phyloP scores from a whole-genome alignment of 2,329 filamentous ascomycete genomes.

The Helotiales sp. region DNA sequence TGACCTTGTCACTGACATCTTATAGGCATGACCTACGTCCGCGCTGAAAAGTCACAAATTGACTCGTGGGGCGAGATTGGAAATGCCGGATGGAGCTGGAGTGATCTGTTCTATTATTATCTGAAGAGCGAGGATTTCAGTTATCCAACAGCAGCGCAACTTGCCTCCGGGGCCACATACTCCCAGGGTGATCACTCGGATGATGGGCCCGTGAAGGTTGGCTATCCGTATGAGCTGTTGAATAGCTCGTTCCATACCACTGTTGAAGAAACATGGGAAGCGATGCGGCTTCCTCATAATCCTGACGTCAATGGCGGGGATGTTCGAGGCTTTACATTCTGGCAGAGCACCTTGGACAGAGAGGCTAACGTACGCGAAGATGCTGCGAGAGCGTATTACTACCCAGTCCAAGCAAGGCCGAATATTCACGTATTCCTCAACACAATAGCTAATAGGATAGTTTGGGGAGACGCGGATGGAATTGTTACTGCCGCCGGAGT shows the following conservation, averaged over 20 bases:
- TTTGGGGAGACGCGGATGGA: neutral
- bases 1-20: neutral
- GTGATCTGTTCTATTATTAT: conserved; percentile 43
- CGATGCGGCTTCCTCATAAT: neutral
- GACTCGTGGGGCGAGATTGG: conserved; percentile 45
- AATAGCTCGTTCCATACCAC: neutral
- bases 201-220: neutral
- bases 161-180: conserved; percentile 8
- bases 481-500: neutral
- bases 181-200: neutral
- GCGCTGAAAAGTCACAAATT: conserved; percentile 34
- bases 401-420: conserved; percentile 14
- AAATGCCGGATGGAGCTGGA: conserved; percentile 43
- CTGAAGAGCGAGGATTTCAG: conserved; percentile 35
- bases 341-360: conserved; percentile 24
- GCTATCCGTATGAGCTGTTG: neutral
- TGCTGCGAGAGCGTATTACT: conserved; percentile 25
- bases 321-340: neutral
- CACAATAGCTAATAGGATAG: neutral
- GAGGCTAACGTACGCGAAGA: conserved; percentile 21
- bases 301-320: neutral
- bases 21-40: conserved; percentile 29
- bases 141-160: conserved; percentile 22
- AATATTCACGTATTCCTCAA: conserved; percentile 49
- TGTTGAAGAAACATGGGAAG: neutral